Evolutionary conservation across 106 monocot species (phyloP).

Genomic region (Gastrodia elata): DNA sequence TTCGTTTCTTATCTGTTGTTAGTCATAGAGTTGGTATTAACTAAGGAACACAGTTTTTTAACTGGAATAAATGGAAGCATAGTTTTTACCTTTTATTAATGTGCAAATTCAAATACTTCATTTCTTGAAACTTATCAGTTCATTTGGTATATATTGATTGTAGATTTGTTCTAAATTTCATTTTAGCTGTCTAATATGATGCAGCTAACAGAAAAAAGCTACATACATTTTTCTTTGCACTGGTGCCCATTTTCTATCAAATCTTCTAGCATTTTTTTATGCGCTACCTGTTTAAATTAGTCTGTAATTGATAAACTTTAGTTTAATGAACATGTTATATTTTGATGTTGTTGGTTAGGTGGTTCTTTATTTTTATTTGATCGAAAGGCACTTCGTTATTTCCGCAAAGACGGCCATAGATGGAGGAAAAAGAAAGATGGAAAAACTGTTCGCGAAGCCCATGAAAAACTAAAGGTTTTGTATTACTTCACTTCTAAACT

Average conservation of each 20-base stretch:
- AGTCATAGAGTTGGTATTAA: background rate
- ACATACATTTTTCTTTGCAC: background rate
- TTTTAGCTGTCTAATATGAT: background rate
- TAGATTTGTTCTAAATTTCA: background rate
- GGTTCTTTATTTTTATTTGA: conserved; percentile 64
- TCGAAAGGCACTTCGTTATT: conserved; percentile 55
- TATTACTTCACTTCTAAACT: background rate
- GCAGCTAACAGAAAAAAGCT: background rate
- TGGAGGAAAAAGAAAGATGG: conserved; percentile 79
- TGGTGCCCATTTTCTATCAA: background rate
- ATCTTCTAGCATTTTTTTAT: background rate
- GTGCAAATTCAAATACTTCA: background rate
- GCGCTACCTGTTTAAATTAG: background rate
- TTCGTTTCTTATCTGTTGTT: background rate
- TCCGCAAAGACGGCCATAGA: conserved; percentile 53
- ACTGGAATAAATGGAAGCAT: background rate
- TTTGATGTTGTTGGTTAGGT: conserved; percentile 27
- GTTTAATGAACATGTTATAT: background rate
- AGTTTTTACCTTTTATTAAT: background rate
- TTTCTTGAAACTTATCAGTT: background rate
- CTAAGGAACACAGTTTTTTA: no score
- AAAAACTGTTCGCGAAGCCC: conserved; percentile 68
- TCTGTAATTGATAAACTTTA: background rate
- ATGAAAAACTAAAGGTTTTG: conserved; percentile 60
- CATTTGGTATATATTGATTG: background rate